Evolutionary conservation across 495 filamentous ascomycete species (phyloP).

Genomic region (Aspergillus carlsbadensis): DNA sequence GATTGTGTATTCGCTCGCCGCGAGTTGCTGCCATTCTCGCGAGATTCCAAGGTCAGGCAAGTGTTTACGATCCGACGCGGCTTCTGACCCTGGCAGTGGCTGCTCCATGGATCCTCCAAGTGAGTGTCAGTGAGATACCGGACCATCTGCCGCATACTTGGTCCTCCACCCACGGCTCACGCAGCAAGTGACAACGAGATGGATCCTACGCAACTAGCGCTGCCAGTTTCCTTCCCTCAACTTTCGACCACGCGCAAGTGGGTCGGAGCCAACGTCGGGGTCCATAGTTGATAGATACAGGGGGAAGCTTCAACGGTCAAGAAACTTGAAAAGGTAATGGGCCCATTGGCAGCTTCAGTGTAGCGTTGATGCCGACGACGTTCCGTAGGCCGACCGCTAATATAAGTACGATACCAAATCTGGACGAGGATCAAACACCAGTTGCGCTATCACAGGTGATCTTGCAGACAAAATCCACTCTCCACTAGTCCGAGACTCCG

Average conservation of each 20-base stretch:
- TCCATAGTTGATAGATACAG: slow-evolving; percentile 12
- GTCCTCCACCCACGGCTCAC: slow-evolving; percentile 2
- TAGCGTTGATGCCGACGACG: no score
- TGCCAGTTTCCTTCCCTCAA: slow-evolving; percentile 2
- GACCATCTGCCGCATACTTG: not conserved
- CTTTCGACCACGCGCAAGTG: slow-evolving; percentile 13
- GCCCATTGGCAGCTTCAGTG: not conserved
- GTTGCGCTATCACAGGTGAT: not conserved
- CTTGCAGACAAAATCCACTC: not conserved
- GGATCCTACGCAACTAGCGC: not conserved
- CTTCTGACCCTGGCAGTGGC: not conserved
- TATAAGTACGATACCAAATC: not conserved
- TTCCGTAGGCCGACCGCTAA: not conserved
- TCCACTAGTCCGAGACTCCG: not conserved
- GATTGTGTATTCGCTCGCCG: not conserved
- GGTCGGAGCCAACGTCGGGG: slow-evolving; percentile 7
- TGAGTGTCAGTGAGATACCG: not conserved
- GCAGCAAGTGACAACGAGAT: slow-evolving; percentile 3
- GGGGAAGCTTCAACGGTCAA: slow-evolving; percentile 3
- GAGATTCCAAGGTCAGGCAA: not conserved
- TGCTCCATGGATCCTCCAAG: not conserved
- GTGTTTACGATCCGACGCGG: not conserved
- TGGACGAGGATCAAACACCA: not conserved
- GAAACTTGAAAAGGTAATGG: not conserved
- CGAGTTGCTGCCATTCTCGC: not conserved